Conservation (phyloP, 2,329 filamentous ascomycete genomes). For the Leptographium wingfieldii region DNA sequence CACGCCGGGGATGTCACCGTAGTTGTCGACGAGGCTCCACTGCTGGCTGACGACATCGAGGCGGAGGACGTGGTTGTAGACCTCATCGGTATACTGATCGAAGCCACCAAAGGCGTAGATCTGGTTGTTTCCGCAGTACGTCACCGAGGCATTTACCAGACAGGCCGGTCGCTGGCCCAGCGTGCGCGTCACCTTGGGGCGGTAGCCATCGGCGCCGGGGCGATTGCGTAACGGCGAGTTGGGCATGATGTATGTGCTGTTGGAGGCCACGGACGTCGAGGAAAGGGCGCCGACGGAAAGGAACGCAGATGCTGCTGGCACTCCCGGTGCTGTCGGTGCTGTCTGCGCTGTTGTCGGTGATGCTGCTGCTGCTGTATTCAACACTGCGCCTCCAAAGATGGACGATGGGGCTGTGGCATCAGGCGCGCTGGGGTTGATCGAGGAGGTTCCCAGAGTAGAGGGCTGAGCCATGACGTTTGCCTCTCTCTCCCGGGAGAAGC, state of each 20-base stretch:
- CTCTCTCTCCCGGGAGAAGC: conserved; percentile 9
- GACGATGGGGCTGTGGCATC: not conserved
- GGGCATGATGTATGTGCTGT: conserved; percentile 74
- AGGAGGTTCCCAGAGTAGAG: conserved; percentile 3
- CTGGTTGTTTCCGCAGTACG: conserved; percentile 94
- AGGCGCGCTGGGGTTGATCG: not conserved
- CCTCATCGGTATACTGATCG: conserved; percentile 96
- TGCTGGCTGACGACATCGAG: conserved; percentile 78
- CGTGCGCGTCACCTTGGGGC: conserved; percentile 70
- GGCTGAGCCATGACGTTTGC: conserved; percentile 12
- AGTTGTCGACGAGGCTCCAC: conserved; percentile 96
- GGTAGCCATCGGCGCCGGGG: conserved; percentile 59
- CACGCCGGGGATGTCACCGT: conserved; percentile 92
- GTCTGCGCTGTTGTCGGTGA: not conserved
- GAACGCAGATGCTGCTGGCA: not conserved
- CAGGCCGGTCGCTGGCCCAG: conserved; percentile 78
- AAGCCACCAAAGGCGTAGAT: conserved; percentile 98
- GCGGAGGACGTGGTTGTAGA: conserved; percentile 93
- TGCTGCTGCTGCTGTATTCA: not conserved
- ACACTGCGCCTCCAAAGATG: not conserved
- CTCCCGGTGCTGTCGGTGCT: not conserved
- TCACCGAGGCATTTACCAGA: conserved; percentile 94
- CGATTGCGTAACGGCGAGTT: conserved; percentile 63
- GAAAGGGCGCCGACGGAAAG: not conserved
- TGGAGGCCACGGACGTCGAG: not conserved